A percentile compares a stretch with the other conserved stretches of the same genome.
Conservation (phyloP, 139 green algal species). For the Chloropicon primus region DNA sequence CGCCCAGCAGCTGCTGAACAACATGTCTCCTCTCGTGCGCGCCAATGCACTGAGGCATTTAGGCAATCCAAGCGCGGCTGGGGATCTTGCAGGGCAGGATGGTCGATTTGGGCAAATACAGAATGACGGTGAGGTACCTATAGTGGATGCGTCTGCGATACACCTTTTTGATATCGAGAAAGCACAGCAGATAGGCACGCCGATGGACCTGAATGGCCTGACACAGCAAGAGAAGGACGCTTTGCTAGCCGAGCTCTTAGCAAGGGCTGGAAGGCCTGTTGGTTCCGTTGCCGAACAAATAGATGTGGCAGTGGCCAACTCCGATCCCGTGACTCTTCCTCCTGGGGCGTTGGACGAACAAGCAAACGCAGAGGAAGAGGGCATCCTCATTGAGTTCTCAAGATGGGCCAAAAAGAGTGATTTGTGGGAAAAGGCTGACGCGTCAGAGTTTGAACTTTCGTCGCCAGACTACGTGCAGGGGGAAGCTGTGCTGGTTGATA, state of each 20-base stretch:
- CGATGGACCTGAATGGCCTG: neutral
- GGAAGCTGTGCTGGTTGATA: neutral
- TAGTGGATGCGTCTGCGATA: neutral
- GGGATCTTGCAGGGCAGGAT: neutral
- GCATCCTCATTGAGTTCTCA: neutral
- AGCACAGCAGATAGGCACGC: neutral
- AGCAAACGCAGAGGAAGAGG: neutral
- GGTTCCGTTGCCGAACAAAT: too few relatives aligned
- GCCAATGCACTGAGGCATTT: neutral
- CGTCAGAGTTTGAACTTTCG: neutral
- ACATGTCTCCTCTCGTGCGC: neutral
- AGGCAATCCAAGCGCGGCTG: neutral
- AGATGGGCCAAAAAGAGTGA: neutral
- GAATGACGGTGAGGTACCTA: too few relatives aligned
- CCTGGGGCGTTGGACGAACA: neutral
- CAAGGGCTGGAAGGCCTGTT: neutral
- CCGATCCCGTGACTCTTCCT: neutral
- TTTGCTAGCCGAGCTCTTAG: neutral
- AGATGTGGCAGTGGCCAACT: neutral
- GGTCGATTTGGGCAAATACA: neutral
- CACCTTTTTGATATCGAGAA: neutral
- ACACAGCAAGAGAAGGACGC: neutral
- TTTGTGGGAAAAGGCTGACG: neutral
- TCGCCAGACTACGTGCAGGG: neutral
- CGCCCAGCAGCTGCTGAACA: neutral